phyloP scores from a whole-genome alignment of 1,284 basidiomycete species.

The Malassezia vespertilionis region DNA sequence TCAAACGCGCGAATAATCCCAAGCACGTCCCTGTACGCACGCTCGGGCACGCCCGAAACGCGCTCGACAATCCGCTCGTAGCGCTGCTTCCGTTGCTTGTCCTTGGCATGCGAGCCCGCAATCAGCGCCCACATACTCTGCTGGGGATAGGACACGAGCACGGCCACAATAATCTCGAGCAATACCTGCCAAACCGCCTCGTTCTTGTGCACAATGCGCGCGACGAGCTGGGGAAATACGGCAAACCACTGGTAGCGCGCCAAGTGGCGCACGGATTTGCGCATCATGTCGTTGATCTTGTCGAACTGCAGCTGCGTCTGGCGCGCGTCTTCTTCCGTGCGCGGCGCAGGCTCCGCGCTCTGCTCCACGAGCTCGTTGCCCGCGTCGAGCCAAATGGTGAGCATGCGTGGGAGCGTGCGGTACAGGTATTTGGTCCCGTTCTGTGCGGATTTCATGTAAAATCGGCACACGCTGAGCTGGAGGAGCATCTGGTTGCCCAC shows the following conservation, averaged over 20 bases:
- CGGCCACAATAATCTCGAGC: slow-evolving; percentile 60
- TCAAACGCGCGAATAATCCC: slow-evolving; percentile 29
- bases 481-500: slow-evolving; percentile 49
- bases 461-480: slow-evolving; percentile 55
- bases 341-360: background rate
- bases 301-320: slow-evolving; percentile 26
- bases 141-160: slow-evolving; percentile 72
- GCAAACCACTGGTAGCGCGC: slow-evolving; percentile 67
- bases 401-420: slow-evolving; percentile 81
- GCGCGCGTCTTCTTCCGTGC: slow-evolving; percentile 19
- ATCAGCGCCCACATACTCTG: slow-evolving; percentile 90
- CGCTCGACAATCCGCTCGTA: slow-evolving; percentile 57
- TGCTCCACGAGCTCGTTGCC: slow-evolving; percentile 55
- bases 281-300: slow-evolving; percentile 51
- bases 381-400: slow-evolving; percentile 89
- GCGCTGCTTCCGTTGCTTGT: slow-evolving; percentile 56
- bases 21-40: slow-evolving; percentile 24
- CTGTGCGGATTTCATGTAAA: slow-evolving; percentile 65
- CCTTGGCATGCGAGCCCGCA: slow-evolving; percentile 75
- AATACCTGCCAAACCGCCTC: slow-evolving; percentile 60
- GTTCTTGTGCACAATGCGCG: slow-evolving; percentile 74
- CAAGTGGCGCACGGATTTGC: slow-evolving; percentile 62
- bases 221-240: slow-evolving; percentile 92
- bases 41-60: slow-evolving; percentile 14
- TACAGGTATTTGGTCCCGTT: slow-evolving; percentile 91